Evolutionary conservation across 192 early-diverging fungal genomes (phyloP).

Genomic region (Coemansia sp.): DNA sequence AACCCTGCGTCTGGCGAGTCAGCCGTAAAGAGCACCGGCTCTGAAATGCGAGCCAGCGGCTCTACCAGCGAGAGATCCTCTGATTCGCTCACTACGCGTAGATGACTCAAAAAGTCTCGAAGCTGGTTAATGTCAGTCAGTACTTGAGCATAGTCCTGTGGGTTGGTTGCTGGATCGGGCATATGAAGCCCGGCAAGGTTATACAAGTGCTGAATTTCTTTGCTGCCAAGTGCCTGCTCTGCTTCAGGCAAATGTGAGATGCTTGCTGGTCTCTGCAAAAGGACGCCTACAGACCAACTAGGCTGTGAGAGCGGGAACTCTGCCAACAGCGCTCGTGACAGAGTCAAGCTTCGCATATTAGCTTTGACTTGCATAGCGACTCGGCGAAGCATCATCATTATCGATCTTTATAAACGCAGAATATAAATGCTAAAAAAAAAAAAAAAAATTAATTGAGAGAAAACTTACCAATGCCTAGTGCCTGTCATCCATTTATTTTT

Average conservation of each 20-base stretch:
- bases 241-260: conserved; percentile 9
- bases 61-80: conserved; percentile 27
- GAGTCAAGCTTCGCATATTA: neutral
- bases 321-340: neutral
- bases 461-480: neutral
- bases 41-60: conserved; percentile 38
- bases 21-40: conserved; percentile 32
- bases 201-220: conserved; percentile 27
- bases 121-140: conserved; percentile 39
- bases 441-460: neutral
- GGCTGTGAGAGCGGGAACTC: conserved; percentile 19
- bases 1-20: conserved; percentile 16
- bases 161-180: conserved; percentile 14
- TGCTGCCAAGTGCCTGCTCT: conserved; percentile 5
- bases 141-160: conserved; percentile 11
- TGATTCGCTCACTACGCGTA: conserved; percentile 20
- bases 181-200: conserved; percentile 33
- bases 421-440: neutral
- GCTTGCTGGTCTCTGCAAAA: conserved; percentile 6
- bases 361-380: neutral
- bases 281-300: conserved; percentile 12
- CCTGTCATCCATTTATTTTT: neutral
- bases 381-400: neutral
- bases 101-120: conserved; percentile 44
- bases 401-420: neutral